These are phyloP conservation scores for Basipetospora chlamydospora DNA, from an alignment of 2,329 filamentous ascomycete genomes.

Conservation along the genomic window DNA sequence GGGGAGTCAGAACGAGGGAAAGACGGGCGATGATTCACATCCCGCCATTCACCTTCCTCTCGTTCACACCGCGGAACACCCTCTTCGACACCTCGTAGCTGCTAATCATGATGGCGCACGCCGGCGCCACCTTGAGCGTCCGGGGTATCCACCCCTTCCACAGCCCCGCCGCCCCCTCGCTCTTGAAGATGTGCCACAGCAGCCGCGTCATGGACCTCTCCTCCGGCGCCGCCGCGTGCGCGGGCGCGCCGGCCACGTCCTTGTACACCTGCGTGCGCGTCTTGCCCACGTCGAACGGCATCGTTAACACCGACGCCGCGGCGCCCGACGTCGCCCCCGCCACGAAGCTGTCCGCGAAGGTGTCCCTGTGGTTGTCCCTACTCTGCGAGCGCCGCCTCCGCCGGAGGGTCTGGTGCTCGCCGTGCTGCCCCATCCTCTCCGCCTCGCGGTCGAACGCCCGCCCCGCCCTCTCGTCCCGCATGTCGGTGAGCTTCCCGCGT, in stretches of 20 bases:
- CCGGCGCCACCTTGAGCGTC: slow-evolving; percentile 86
- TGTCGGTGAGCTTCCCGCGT: slow-evolving; percentile 54
- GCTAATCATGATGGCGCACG: slow-evolving; percentile 98
- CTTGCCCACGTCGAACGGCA: slow-evolving; percentile 95
- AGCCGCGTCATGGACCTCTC: slow-evolving; percentile 66
- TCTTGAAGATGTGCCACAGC: slow-evolving; percentile 79
- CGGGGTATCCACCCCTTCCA: slow-evolving; percentile 88
- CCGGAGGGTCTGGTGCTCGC: too few species aligned
- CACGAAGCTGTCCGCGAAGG: slow-evolving; percentile 78
- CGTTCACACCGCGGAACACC: slow-evolving; percentile 64
- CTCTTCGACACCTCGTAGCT: slow-evolving; percentile 95
- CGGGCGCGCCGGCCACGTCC: slow-evolving; percentile 28
- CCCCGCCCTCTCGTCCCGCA: slow-evolving; percentile 38
- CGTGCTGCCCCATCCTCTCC: slow-evolving; percentile 22
- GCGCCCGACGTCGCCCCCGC: slow-evolving; percentile 75
- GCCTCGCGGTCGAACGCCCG: slow-evolving; percentile 9
- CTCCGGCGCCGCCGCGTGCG: slow-evolving; percentile 43
- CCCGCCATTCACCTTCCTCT: slow-evolving; percentile 16
- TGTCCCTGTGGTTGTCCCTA: slow-evolving; percentile 56
- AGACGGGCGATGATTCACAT: neutral
- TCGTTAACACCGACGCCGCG: slow-evolving; percentile 76
- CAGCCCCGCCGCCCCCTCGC: slow-evolving; percentile 66
- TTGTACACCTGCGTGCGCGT: slow-evolving; percentile 78
- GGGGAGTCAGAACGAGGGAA: neutral
- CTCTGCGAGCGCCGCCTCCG: slow-evolving; percentile 45